Evolutionary conservation across 2,329 filamentous ascomycete species (phyloP), one percentile per base, ranked within the genome.

Genomic region (Graphiopsis chlorocephala): DNA sequence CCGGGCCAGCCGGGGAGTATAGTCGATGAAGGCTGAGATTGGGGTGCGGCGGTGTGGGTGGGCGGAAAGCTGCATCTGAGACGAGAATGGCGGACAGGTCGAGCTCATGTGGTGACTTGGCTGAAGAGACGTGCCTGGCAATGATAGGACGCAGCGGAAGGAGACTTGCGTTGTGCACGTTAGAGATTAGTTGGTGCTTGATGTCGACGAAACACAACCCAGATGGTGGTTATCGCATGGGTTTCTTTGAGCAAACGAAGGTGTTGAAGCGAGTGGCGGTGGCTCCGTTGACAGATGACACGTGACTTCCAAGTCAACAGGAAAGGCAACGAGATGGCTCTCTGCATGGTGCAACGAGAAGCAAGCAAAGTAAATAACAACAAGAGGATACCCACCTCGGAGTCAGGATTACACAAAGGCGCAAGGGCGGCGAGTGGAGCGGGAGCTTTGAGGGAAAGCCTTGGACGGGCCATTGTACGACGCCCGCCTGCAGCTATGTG

Each of bases 1-100:
- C 61, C 72, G 50, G 26, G 26, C 26, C 15, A 53, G 50, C 28
- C 50, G 72, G 38, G 74, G 76, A 56, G 73, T 77, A 67, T 77
- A 74, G 66, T 77, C 74, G 69, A 71, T 65, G 67, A 77, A 76
- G 64, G 65, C 61, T 59, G 67, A 71, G 58, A 68, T 63, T 66
- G 69, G 68, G 58, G 67, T 68, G 62, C 72, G 72, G 65, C 69
- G 71, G 63, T 72, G 68, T 66, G 65, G 66, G 56, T 68, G 68
- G 12, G 57, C 75, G 74, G 75, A 68, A 67, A 71, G 68, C 68
- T 77, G 75, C 75, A 77, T 75, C 64, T 68, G 66, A 66, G 67
- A 74, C 72, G 70, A 73, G 68, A 64, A 64, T 64, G 56, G 42
- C 62, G 55, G 42, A 53, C 20, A 3, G 33, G 48, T 42, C 25